phyloP scores from a whole-genome alignment of 768 basidiomycete species.

The Imleria badia region DNA sequence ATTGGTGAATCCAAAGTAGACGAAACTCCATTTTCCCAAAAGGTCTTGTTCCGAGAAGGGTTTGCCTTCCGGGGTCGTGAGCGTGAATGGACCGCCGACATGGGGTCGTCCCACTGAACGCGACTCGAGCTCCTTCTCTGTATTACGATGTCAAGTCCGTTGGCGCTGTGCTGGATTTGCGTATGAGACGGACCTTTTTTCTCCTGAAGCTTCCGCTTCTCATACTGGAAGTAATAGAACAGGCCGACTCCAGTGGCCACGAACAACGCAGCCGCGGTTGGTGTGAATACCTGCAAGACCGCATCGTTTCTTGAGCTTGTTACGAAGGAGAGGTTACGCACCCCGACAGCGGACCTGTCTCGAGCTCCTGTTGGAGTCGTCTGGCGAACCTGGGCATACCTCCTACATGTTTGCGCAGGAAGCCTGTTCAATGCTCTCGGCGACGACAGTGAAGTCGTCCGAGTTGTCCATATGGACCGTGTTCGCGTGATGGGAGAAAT shows the following conservation, averaged over 20 bases:
- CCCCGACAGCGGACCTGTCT: constrained; percentile 37
- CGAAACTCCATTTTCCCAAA: constrained; percentile 85
- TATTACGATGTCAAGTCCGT: not conserved
- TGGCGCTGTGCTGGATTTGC: not conserved
- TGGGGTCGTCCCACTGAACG: constrained; percentile 81
- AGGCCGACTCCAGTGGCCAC: constrained; percentile 79
- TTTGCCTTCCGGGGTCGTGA: constrained; percentile 63
- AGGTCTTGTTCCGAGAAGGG: constrained; percentile 83
- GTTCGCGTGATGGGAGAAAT: constrained; percentile 21
- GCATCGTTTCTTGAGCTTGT: not conserved
- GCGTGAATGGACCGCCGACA: constrained; percentile 87
- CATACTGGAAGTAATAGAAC: constrained; percentile 84
- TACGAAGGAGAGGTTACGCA: constrained; percentile 11
- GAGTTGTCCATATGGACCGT: constrained; percentile 12
- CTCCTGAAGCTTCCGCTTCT: constrained; percentile 78
- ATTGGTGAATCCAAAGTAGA: constrained; percentile 99
- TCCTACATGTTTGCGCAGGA: constrained; percentile 5
- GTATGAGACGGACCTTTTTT: constrained; percentile 58
- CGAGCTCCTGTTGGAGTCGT: constrained; percentile 25
- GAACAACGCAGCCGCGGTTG: constrained; percentile 79
- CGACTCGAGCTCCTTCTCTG: constrained; percentile 73
- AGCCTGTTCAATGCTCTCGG: not conserved
- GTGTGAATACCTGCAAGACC: constrained; percentile 80
- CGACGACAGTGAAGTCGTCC: constrained; percentile 2
- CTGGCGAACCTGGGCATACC: constrained; percentile 21